These are phyloP conservation scores for Fraxinus nigra DNA, from an alignment of 305 asterid genomes.

Conservation along the genomic window DNA sequence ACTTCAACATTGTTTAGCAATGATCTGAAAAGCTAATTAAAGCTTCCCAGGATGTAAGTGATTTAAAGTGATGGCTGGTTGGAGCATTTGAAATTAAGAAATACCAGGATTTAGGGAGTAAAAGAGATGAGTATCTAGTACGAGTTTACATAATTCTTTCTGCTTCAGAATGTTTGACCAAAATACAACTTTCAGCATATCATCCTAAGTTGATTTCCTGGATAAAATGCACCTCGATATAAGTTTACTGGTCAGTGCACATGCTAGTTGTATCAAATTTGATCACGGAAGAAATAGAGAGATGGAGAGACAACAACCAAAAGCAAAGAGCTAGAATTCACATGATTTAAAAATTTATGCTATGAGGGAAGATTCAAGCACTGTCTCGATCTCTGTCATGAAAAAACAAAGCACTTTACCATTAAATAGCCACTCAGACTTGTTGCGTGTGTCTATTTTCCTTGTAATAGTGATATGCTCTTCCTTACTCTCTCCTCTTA, in stretches of 20 bases:
- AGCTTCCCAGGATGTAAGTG: neutral
- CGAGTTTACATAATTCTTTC: slow-evolving; percentile 10
- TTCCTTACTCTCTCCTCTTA: slow-evolving; percentile 66
- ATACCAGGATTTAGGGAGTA: neutral
- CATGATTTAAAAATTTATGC: slow-evolving; percentile 1
- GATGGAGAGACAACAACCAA: neutral
- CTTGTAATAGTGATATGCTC: slow-evolving; percentile 61
- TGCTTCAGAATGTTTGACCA: slow-evolving; percentile 10
- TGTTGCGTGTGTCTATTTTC: slow-evolving; percentile 66
- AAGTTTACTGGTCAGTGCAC: neutral
- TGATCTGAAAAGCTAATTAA: slow-evolving; percentile 4
- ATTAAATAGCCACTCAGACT: slow-evolving; percentile 88
- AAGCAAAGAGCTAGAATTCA: slow-evolving; percentile 4
- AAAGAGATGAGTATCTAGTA: slow-evolving; percentile 6
- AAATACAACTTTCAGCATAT: neutral
- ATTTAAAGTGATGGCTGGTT: slow-evolving; percentile 1
- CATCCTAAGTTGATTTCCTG: neutral
- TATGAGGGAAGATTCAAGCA: slow-evolving; percentile 7
- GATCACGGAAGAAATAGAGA: neutral
- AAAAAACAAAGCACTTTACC: slow-evolving; percentile 46
- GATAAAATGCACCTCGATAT: neutral
- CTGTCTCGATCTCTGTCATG: neutral
- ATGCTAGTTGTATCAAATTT: too few species aligned
- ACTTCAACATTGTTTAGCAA: slow-evolving; percentile 2
- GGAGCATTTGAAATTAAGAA: slow-evolving; percentile 16